These are phyloP conservation scores for Acer yangbiense DNA, from an alignment of 345 rosid genomes.

Conservation along the genomic window DNA sequence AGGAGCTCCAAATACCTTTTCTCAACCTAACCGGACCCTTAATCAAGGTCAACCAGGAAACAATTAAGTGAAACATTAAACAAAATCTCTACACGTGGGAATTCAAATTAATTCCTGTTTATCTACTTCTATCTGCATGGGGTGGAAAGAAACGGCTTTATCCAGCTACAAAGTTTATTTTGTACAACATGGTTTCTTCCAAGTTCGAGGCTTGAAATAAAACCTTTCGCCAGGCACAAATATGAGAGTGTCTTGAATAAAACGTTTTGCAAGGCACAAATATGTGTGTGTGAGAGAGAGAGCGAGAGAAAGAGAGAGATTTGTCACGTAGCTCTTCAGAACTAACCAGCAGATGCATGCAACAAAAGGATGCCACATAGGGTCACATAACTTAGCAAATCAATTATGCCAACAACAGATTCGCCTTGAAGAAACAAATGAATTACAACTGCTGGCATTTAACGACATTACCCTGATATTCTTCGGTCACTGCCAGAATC, in stretches of 20 bases:
- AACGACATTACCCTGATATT: neutral
- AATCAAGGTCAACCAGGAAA: neutral
- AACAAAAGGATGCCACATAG: neutral
- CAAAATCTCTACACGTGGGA: too few relatives aligned
- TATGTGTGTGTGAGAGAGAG: neutral
- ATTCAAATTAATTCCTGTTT: too few relatives aligned
- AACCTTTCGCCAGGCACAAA: too few relatives aligned
- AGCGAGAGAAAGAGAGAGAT: neutral
- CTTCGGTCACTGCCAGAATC: constrained; percentile 2
- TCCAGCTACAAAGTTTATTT: too few relatives aligned
- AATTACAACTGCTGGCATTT: neutral
- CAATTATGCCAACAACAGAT: constrained; percentile 5
- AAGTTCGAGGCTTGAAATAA: too few relatives aligned
- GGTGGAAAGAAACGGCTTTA: too few relatives aligned
- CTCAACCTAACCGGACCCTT: neutral
- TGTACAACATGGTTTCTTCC: neutral
- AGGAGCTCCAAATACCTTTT: neutral
- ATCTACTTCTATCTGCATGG: too few relatives aligned
- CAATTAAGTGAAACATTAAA: neutral
- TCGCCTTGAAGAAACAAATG: neutral
- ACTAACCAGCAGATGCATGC: neutral
- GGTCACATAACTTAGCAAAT: neutral
- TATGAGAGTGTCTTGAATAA: too few relatives aligned
- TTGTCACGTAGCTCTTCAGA: neutral
- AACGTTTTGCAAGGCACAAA: too few relatives aligned